Evolutionary conservation across 129 eudicot species (phyloP), one percentile per base, ranked within the genome.

Genomic region (Escallonia herrerae): DNA sequence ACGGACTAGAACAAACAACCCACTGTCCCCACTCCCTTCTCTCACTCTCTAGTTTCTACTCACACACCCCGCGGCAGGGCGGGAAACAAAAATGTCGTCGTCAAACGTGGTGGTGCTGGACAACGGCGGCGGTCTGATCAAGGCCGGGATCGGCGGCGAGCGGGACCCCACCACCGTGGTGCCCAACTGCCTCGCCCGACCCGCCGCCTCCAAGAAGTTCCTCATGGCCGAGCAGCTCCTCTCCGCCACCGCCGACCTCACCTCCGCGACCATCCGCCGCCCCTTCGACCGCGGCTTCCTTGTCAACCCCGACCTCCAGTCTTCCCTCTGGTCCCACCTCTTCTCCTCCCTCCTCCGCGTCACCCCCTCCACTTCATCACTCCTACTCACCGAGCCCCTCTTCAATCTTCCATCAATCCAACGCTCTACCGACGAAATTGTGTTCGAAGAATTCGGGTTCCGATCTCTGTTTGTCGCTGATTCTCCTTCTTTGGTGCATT

Each of bases 201-300:
- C 95, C 0, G 82, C 68, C 47, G 76, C 95, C 72, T 75, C 94
- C 56, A 94, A 94, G 41, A 94, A 94, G 71, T 77, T 62, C 78
- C 84, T 89, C 0, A 59, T 78, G 50, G 82, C 85, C 47, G 84
- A 83, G 78, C 87, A 81, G 8, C 88, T 89, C 67, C 79, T 80
- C 60, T 73, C 95, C 48, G 83, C 85, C 42, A 3, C 79, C 43
- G 77, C 68, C 40, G 97, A 89, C 87, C 97, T 87, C 40, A 94
- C 99, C 71, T 94, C 99, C 79, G 93, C 91, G 81, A 71, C 93
- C 5, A 58, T 89, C 86, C 95, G 95, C 74, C 99, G 97, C 59
- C 99, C 99, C 69, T 77, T 72, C 81, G 97, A 89, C 95, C 93
- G 97, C 59, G 99, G 99, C 53, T 78, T 86, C 75, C 86, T 94